Evolutionary conservation across 805 yeast species (phyloP), one percentile per base, ranked within the genome.

Genomic region (Blastobotrys muscicola): DNA sequence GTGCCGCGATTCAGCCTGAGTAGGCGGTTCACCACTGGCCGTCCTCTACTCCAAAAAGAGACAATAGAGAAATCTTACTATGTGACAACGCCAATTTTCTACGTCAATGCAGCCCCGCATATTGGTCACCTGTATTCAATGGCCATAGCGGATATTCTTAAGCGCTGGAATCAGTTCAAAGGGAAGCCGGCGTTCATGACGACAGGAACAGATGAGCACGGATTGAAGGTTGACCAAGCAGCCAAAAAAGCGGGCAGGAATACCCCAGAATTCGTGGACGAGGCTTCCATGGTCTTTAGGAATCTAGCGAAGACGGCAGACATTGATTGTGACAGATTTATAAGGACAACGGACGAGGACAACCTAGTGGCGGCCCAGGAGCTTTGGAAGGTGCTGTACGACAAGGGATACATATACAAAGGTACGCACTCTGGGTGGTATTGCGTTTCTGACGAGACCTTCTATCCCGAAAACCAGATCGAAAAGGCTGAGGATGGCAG

Each of bases 171-270:
- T 32, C 54, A 54, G 12, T 62, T 81, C 30, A 10, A 26, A 13
- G 41, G 41, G 8, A n/a, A 16, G 8, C 42, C 46, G 7, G 29
- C 46, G 11, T 45, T 44, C 34, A 73, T 89, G 56, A 75, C 85
- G 5, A 92, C 97, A 0, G 98, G 98, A 0, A 89, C 97, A 0
- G 98, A 92, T 60, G 98, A 92, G 62, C 98, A 92, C 60, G 98
- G 98, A 0, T 65, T 87, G 43, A 92, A 92, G 66, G 90, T 90
- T 29, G 94, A 85, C 54, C 69, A 75, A n/a, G 97, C 94, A 0
- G 94, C 96, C 0, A 68, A 66, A 29, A 68, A 67, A 45, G 71
- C 69, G 5, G 69, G 70, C 0, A 58, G 61, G n/a, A 64, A 65
- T 1, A 85, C 96, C 1, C 72, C 80, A 54, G 57, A 60, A 36